phyloP scores from a whole-genome alignment of 2,329 filamentous ascomycete genomes.

The Pseudogymnoascus sp. region DNA sequence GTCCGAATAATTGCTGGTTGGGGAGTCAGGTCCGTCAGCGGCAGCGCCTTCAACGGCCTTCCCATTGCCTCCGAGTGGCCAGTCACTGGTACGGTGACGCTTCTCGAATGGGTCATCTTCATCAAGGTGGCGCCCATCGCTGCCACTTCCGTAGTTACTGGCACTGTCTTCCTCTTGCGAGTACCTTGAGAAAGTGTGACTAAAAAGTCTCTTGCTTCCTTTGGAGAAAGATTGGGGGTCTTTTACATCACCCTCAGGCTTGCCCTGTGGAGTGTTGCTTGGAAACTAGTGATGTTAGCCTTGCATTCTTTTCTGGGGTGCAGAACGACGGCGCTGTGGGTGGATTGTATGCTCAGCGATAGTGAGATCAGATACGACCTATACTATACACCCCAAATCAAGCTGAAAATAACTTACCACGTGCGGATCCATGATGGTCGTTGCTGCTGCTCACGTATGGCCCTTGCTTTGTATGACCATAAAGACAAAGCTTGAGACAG shows the following conservation, averaged over 20 bases:
- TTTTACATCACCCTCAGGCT: neutral
- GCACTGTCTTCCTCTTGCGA: conserved; percentile 16
- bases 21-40: conserved; percentile 12
- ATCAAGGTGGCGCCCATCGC: conserved; percentile 17
- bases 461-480: neutral
- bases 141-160: conserved; percentile 29
- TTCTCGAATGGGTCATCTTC: conserved; percentile 32
- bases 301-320: conserved; percentile 4
- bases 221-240: neutral
- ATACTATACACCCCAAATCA: neutral
- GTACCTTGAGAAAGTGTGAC: conserved; percentile 22
- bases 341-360: neutral
- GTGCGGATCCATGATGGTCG: neutral
- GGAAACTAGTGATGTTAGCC: neutral
- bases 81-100: conserved; percentile 37
- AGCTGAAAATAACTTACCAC: neutral
- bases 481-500: neutral
- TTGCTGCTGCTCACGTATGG: neutral
- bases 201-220: conserved; percentile 29
- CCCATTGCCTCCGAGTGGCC: conserved; percentile 30
- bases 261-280: neutral
- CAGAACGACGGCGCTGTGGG: neutral
- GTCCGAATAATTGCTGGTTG: conserved; percentile 11
- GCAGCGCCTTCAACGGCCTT: neutral
- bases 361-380: neutral